Evolutionary conservation across 192 early-diverging fungal genomes (phyloP).

Genomic region (Nowakowskiella sp.): DNA sequence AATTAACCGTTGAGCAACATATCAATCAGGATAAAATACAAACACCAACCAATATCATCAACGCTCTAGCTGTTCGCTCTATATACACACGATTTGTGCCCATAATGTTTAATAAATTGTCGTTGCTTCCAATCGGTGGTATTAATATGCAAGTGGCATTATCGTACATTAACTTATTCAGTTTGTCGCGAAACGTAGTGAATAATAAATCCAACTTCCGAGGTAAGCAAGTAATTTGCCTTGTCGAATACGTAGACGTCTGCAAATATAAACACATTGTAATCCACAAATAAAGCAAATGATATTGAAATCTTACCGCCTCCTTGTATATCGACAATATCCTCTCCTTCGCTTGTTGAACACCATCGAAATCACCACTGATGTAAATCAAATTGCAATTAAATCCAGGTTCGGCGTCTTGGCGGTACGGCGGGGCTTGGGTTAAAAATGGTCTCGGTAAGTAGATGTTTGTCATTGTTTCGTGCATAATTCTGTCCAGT

Average conservation of each 20-base stretch:
- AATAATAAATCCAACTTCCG: conserved; percentile 78
- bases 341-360: conserved; percentile 45
- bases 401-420: conserved; percentile 7
- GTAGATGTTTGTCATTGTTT: conserved; percentile 64
- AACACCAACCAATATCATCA: conserved; percentile 58
- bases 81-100: conserved; percentile 64
- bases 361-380: conserved; percentile 46
- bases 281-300: conserved; percentile 11
- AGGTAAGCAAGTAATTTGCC: conserved; percentile 44
- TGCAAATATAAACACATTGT: conserved; percentile 18
- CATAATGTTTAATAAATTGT: conserved; percentile 46
- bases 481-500: conserved; percentile 61
- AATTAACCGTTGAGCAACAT: background rate
- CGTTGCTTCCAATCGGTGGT: conserved; percentile 49
- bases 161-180: conserved; percentile 65
- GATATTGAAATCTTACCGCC: too few relatives aligned
- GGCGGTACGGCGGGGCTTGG: conserved; percentile 21
- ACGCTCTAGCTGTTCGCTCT: conserved; percentile 57
- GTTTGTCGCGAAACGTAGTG: conserved; percentile 48
- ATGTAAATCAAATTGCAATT: conserved; percentile 50
- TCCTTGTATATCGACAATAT: conserved; percentile 34
- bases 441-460: conserved; percentile 53
- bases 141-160: conserved; percentile 63
- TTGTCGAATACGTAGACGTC: conserved; percentile 21
- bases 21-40: background rate